These are phyloP conservation scores for Fusarium floridanum DNA, from an alignment of 2,329 filamentous ascomycete genomes.

Conservation along the genomic window DNA sequence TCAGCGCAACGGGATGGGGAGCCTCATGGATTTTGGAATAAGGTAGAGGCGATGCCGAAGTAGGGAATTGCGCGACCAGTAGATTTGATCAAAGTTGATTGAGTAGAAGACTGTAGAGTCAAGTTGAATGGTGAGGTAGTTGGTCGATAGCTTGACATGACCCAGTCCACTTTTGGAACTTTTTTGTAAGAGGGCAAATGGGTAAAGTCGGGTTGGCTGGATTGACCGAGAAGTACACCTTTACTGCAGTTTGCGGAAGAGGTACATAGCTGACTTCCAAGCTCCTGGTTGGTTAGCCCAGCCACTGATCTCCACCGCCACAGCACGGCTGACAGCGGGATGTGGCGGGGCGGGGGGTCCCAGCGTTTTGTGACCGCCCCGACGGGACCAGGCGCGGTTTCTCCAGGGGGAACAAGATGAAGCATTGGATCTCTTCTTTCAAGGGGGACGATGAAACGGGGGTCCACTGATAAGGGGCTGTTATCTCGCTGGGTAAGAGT, in stretches of 20 bases:
- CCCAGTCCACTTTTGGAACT: slow-evolving; percentile 39
- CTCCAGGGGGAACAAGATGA: slow-evolving; percentile 6
- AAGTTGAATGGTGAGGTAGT: slow-evolving; percentile 12
- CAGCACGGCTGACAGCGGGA: slow-evolving; percentile 35
- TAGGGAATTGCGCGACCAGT: background rate
- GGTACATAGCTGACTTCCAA: slow-evolving; percentile 18
- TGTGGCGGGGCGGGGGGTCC: slow-evolving; percentile 41
- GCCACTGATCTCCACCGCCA: slow-evolving; percentile 26
- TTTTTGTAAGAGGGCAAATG: slow-evolving; percentile 32
- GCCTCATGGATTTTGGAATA: slow-evolving; percentile 39
- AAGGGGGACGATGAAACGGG: slow-evolving; percentile 6
- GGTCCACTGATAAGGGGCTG: slow-evolving; percentile 29
- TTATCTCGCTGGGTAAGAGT: background rate
- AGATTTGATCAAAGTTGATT: background rate
- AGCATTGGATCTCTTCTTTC: slow-evolving; percentile 16
- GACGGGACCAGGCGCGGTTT: slow-evolving; percentile 8
- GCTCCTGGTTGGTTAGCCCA: slow-evolving; percentile 25
- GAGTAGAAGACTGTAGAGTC: slow-evolving; percentile 6
- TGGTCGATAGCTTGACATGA: slow-evolving; percentile 17
- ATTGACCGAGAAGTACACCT: slow-evolving; percentile 27
- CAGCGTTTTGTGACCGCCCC: slow-evolving; percentile 17
- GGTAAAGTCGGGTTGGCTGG: slow-evolving; percentile 41
- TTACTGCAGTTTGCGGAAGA: background rate
- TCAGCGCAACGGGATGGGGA: slow-evolving; percentile 40
- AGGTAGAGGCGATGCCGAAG: background rate